Percentiles rank a stretch among this genome's conserved stretches.
These are phyloP conservation scores for Tuber melanosporum DNA, from an alignment of 495 filamentous ascomycete species.

Conservation along the genomic window DNA sequence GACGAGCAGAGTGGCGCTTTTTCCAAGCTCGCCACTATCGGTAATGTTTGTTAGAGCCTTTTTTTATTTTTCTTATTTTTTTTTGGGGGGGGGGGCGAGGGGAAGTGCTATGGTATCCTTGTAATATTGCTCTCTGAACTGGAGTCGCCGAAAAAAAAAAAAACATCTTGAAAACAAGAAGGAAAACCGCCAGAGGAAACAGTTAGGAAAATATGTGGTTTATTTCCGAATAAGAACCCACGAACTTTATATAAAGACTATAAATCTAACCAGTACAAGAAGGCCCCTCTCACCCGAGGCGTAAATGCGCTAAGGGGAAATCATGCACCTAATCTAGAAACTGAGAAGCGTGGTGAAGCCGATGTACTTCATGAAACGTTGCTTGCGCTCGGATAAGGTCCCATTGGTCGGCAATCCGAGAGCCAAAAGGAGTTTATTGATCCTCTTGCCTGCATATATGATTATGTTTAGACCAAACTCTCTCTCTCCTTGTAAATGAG, in stretches of 20 bases:
- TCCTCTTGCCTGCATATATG: conserved; percentile 7
- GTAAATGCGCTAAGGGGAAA: background rate
- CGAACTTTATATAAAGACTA: background rate
- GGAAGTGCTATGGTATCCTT: background rate
- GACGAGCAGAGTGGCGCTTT: too few species aligned
- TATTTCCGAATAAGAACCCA: too few species aligned
- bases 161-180: background rate
- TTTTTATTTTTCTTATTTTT: too few species aligned
- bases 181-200: background rate
- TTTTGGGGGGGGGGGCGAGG: too few species aligned
- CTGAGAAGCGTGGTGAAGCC: background rate
- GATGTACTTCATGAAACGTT: conserved; percentile 16
- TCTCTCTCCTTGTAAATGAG: background rate
- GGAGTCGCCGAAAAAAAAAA: too few species aligned
- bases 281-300: background rate
- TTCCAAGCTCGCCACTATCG: too few species aligned
- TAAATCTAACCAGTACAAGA: too few species aligned
- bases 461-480: conserved; percentile 13
- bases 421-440: conserved; percentile 19
- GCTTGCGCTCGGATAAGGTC: background rate
- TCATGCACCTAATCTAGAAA: background rate
- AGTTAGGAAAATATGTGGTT: background rate
- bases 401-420: conserved; percentile 11
- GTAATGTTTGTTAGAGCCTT: too few species aligned
- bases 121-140: background rate